Evolutionary conservation across 495 filamentous ascomycete species (phyloP).

Genomic region (Penicillium maclennaniae): DNA sequence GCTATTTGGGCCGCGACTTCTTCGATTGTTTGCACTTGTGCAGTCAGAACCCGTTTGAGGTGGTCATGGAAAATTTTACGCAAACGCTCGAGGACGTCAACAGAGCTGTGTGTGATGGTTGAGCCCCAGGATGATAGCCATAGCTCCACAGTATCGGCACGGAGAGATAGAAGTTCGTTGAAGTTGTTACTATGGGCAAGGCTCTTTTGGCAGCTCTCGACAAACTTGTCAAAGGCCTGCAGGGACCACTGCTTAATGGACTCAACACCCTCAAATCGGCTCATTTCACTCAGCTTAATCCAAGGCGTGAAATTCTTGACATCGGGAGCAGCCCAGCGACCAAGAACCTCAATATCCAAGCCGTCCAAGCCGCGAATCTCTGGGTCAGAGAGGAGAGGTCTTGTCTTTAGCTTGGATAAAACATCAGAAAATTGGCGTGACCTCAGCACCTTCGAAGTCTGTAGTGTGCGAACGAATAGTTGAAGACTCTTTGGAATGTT

Average conservation of each 20-base stretch:
- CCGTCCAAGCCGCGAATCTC: slow-evolving; percentile 62
- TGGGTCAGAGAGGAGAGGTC: slow-evolving; percentile 65
- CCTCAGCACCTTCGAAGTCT: slow-evolving; percentile 68
- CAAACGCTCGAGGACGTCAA: slow-evolving; percentile 62
- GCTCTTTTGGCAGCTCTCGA: slow-evolving; percentile 52
- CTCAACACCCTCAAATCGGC: slow-evolving; percentile 57
- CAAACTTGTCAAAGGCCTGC: slow-evolving; percentile 61
- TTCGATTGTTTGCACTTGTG: slow-evolving; percentile 54
- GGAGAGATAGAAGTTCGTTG: slow-evolving; percentile 60
- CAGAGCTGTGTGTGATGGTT: slow-evolving; percentile 44
- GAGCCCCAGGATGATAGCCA: slow-evolving; percentile 60
- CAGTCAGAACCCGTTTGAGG: slow-evolving; percentile 54
- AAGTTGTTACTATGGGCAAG: slow-evolving; percentile 59
- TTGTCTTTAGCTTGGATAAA: slow-evolving; percentile 62
- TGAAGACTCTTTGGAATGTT: slow-evolving; percentile 60
- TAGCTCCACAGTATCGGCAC: slow-evolving; percentile 64
- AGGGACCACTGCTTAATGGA: slow-evolving; percentile 71
- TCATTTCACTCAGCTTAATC: slow-evolving; percentile 78
- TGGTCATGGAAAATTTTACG: slow-evolving; percentile 64
- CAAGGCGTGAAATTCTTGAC: slow-evolving; percentile 86
- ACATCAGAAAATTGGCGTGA: slow-evolving; percentile 69
- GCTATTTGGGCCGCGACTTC: slow-evolving; percentile 53
- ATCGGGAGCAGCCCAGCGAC: slow-evolving; percentile 77
- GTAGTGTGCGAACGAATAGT: slow-evolving; percentile 73
- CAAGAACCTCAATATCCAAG: slow-evolving; percentile 76